Conservation (phyloP, 192 early-diverging fungal genomes). For the Umbelopsis sp. region DNA sequence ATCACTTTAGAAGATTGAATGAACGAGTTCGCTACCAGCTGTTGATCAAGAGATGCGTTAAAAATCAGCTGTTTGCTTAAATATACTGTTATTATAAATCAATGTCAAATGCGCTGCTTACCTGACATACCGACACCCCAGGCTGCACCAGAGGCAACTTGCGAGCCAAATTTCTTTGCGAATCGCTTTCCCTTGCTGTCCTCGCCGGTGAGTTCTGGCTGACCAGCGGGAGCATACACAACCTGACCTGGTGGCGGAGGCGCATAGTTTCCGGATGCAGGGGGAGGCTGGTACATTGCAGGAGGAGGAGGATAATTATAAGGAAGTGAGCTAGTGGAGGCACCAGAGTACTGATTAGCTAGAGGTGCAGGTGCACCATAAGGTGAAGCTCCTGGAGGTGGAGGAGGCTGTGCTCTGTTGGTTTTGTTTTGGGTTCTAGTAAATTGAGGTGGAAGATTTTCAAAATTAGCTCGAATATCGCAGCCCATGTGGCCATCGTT, state of each 20-base stretch:
- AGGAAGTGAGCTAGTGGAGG: slow-evolving; percentile 3
- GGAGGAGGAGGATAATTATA: slow-evolving; percentile 36
- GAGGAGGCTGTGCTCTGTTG: slow-evolving; percentile 8
- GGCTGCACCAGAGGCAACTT: slow-evolving; percentile 36
- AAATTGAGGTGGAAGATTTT: not conserved
- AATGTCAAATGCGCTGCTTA: slow-evolving; percentile 22
- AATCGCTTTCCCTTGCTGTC: slow-evolving; percentile 25
- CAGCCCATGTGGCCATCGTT: not conserved
- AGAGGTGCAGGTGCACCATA: not conserved
- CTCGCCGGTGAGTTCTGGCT: not conserved
- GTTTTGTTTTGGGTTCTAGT: not conserved
- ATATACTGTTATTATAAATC: not conserved
- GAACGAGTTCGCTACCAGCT: slow-evolving; percentile 21
- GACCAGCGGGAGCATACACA: slow-evolving; percentile 5
- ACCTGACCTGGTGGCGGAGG: slow-evolving; percentile 18
- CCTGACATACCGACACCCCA: slow-evolving; percentile 40
- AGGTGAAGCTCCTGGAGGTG: slow-evolving; percentile 7
- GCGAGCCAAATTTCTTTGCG: slow-evolving; percentile 31
- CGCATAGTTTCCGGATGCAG: slow-evolving; percentile 17
- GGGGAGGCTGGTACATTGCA: slow-evolving; percentile 19
- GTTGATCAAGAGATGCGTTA: not conserved
- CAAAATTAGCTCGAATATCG: not conserved
- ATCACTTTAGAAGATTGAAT: slow-evolving; percentile 5
- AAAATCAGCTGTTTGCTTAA: not conserved
- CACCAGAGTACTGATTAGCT: not conserved